Evolutionary conservation across 2,329 filamentous ascomycete genomes (phyloP).

Genomic region (Escovopsis sp.): DNA sequence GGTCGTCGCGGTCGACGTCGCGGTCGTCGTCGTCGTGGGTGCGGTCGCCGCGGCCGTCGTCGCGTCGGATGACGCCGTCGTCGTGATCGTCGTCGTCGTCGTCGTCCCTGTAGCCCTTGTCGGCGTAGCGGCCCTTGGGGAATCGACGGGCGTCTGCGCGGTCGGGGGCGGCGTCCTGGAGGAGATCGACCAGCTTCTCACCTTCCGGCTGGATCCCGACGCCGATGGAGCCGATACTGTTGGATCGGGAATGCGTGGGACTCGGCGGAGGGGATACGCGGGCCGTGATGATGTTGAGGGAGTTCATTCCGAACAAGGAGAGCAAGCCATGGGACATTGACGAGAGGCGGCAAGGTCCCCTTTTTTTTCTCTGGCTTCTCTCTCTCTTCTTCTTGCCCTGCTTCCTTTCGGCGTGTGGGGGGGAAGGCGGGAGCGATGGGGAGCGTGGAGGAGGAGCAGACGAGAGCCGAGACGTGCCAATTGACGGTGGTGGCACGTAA

Average conservation of each 20-base stretch:
- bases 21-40: conserved; percentile 20
- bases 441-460: neutral
- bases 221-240: conserved; percentile 40
- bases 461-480: too few species aligned
- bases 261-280: conserved; percentile 53
- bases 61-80: conserved; percentile 6
- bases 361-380: neutral
- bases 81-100: conserved; percentile 23
- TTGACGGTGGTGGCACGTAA: too few species aligned
- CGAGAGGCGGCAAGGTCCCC: conserved; percentile 1
- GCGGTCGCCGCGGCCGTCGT: conserved; percentile 14
- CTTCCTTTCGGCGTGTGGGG: too few species aligned
- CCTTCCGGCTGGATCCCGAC: conserved; percentile 29
- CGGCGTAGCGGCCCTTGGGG: neutral
- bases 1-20: neutral
- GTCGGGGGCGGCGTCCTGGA: conserved; percentile 17
- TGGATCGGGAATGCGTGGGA: conserved; percentile 41
- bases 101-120: conserved; percentile 22
- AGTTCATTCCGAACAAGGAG: conserved; percentile 65
- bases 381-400: too few species aligned
- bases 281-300: conserved; percentile 82
- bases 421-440: too few species aligned
- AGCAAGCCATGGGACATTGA: conserved; percentile 37
- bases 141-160: conserved; percentile 15
- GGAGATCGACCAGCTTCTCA: conserved; percentile 17